phyloP scores from a whole-genome alignment of 768 basidiomycete species.

The Leccinellum rugosiceps region DNA sequence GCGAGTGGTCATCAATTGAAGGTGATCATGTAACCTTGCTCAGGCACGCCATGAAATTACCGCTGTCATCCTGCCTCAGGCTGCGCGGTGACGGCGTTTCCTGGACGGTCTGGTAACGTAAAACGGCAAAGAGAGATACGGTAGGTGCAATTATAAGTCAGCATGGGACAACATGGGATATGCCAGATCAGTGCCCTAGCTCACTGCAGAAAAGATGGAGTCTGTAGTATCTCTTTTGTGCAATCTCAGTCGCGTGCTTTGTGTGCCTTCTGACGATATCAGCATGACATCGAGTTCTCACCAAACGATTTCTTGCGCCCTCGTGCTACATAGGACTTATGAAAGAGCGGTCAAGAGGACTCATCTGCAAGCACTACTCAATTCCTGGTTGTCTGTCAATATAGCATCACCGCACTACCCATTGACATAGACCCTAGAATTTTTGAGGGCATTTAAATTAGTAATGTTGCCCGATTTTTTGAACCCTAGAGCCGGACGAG shows the following conservation, averaged over 20 bases:
- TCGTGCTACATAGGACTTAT: neutral
- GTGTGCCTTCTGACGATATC: neutral
- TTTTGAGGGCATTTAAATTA: neutral
- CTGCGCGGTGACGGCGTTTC: neutral
- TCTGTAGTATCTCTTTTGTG: neutral
- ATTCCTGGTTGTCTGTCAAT: neutral
- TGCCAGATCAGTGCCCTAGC: neutral
- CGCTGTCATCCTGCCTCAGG: neutral
- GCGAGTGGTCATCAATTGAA: no score
- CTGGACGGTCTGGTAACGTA: neutral
- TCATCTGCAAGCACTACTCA: neutral
- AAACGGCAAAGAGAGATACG: no score
- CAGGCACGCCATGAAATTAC: neutral
- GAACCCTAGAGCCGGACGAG: no score
- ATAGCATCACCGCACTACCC: no score
- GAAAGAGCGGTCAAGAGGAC: no score
- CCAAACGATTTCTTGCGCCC: neutral
- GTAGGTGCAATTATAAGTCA: no score
- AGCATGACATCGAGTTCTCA: neutral
- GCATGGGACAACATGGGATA: neutral
- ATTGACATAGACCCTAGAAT: neutral
- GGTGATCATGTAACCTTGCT: neutral
- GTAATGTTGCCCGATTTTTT: no score
- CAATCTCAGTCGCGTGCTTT: neutral
- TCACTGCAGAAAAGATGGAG: neutral